These are phyloP conservation scores for Saccharomyces uvarum DNA, from an alignment of 1,139 yeast genomes.

Conservation along the genomic window DNA sequence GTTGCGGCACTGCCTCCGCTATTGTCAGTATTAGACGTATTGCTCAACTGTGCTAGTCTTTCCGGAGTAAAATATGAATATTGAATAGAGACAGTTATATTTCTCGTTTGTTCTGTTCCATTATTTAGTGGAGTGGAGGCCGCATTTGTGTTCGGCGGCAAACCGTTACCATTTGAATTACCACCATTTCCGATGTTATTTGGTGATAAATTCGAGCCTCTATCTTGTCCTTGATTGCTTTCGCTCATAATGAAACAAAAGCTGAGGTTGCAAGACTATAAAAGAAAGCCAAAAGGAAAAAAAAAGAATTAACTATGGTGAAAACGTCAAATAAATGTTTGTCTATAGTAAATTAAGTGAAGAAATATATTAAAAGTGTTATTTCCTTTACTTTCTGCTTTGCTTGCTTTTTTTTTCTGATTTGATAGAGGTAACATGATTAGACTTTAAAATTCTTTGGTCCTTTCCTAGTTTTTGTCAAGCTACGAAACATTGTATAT, in stretches of 20 bases:
- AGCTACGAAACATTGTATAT: neutral
- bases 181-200: neutral
- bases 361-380: neutral
- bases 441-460: neutral
- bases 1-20: neutral
- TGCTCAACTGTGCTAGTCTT: conserved; percentile 9
- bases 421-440: neutral
- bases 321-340: neutral
- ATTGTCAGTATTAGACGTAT: conserved; percentile 4
- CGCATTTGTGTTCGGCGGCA: neutral
- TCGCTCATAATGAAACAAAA: neutral
- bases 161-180: neutral
- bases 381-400: neutral
- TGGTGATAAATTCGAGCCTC: neutral
- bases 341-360: neutral
- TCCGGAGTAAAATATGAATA: conserved; percentile 21
- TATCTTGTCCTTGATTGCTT: neutral
- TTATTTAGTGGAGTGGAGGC: neutral
- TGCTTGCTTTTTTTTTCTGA: neutral
- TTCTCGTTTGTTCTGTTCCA: conserved; percentile 15
- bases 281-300: neutral
- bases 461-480: neutral
- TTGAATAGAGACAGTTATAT: conserved; percentile 29
- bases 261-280: neutral
- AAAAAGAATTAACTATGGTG: neutral